Base-by-base conservation (phyloP, 2,329 filamentous ascomycete genomes). In the Fusarium sp. region DNA sequence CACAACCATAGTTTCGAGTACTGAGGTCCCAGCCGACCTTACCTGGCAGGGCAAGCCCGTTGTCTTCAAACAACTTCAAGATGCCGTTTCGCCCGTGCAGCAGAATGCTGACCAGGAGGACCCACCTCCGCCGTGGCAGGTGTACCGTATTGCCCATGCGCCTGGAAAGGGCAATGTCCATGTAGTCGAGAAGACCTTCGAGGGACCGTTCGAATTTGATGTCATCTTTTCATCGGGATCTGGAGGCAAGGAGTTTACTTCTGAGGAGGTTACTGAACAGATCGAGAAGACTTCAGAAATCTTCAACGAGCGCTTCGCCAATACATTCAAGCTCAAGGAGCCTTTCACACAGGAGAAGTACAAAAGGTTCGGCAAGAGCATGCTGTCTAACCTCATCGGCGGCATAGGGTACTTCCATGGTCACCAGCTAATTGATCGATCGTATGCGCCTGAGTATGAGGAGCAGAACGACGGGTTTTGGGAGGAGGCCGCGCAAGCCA, bases 341-440 rank as follows among this genome's bases (percentile, higher is more conserved):
- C 96, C 96, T 0, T 99, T 96, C 82, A 85, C 89, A 24, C 87
- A 89, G 8, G 87, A 90, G 7, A 90, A 94, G 78, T 96, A 97
- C 80, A 87, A 90, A 54, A 88, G 87, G 65, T 98, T 98, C 81
- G 94, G 92, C 72, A 93, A 94, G 81, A 95, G 92, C 73, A 93
- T 99, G 87, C 93, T 99, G 76, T 98, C 96, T 4, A 99, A 98
- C 81, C 86, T 99, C 39, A 88, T 98, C 41, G 96, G 96, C 63
- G 96, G 96, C 53, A 94, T 98, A 77, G 96, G 96, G 14, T 98
- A 97, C 84, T 99, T 99, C 85, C 90, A 97, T 79, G 96, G 96
- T 45, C 89, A 96, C 66, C 92, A 94, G 39, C 84, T 98, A 28
- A 93, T 98, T 59, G 96, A 99, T 80, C 92, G 95, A 42, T 98